phyloP scores from a whole-genome alignment of 1,284 basidiomycete species.

The Exobasidium rhododendri region DNA sequence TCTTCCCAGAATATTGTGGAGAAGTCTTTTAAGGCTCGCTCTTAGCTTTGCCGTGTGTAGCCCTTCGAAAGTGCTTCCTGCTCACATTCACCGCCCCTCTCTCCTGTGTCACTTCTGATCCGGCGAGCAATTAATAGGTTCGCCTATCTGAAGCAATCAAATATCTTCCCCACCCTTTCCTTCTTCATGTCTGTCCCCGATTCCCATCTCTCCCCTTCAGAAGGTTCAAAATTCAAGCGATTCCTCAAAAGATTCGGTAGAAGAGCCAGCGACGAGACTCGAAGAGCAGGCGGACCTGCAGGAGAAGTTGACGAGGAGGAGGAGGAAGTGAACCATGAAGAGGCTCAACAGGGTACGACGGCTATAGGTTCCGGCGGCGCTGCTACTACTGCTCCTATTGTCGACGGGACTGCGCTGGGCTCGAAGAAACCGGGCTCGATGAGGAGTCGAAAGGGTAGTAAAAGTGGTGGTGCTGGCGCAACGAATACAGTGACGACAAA shows the following conservation, averaged over 20 bases:
- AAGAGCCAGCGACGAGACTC: slow-evolving; percentile 22
- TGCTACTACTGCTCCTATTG: background rate
- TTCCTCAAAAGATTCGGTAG: slow-evolving; percentile 39
- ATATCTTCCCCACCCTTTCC: too few relatives aligned
- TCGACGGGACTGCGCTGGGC: background rate
- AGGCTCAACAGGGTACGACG: background rate
- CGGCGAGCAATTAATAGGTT: too few relatives aligned
- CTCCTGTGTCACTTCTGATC: too few relatives aligned
- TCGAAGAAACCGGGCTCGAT: background rate
- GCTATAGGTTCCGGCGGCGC: too few relatives aligned
- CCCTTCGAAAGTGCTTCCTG: too few relatives aligned
- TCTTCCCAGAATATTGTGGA: too few relatives aligned
- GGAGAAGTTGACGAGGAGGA: background rate
- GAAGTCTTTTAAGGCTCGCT: too few relatives aligned
- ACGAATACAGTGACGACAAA: background rate
- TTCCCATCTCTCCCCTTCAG: too few relatives aligned
- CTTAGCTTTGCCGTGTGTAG: too few relatives aligned
- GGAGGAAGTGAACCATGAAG: background rate
- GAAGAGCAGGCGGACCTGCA: background rate
- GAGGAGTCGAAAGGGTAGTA: slow-evolving; percentile 14
- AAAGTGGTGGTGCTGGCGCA: background rate
- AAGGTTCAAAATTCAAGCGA: slow-evolving; percentile 16
- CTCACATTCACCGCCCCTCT: too few relatives aligned
- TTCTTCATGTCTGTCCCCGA: too few relatives aligned
- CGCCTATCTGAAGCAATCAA: too few relatives aligned